Evolutionary conservation across 139 green algal genomes (phyloP).

Genomic region (Astrephomene gubernaculifera): DNA sequence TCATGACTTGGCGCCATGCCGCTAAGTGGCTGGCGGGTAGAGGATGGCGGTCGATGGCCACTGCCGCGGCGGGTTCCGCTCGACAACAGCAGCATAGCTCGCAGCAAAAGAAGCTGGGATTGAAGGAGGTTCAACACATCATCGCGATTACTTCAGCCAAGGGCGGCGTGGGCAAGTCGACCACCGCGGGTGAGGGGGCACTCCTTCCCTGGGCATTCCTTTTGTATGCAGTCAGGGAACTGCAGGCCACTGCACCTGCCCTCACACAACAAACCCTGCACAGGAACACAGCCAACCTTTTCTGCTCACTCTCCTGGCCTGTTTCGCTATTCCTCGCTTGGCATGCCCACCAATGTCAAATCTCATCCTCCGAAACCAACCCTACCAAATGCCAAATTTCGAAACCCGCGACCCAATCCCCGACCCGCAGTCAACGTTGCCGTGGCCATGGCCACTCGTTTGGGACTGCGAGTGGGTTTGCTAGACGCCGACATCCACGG

Average conservation of each 20-base stretch:
- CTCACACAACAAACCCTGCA: too few species aligned
- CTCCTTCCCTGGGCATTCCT: background rate
- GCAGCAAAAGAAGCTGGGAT: slow-evolving; percentile 39
- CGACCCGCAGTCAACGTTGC: slow-evolving; percentile 89
- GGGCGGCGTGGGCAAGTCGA: slow-evolving; percentile 95
- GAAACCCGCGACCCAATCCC: background rate
- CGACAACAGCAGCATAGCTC: background rate
- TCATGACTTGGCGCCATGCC: background rate
- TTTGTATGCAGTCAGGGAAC: too few species aligned
- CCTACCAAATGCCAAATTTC: too few species aligned
- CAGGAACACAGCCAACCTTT: too few species aligned
- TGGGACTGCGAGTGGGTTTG: slow-evolving; percentile 83
- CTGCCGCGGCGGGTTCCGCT: background rate
- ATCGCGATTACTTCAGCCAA: slow-evolving; percentile 93
- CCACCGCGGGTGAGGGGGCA: slow-evolving; percentile 74
- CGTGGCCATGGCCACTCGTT: slow-evolving; percentile 73
- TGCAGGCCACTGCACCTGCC: too few species aligned
- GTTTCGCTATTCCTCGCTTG: too few species aligned
- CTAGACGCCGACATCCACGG: slow-evolving; percentile 96
- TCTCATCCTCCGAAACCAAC: too few species aligned
- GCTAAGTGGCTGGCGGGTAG: slow-evolving; percentile 4
- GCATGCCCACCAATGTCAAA: too few species aligned
- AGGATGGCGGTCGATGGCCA: background rate
- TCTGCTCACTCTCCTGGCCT: too few species aligned
- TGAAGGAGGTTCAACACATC: slow-evolving; percentile 78